Base-by-base conservation (phyloP, 306 rosid genomes). In the Vigna angularis region DNA sequence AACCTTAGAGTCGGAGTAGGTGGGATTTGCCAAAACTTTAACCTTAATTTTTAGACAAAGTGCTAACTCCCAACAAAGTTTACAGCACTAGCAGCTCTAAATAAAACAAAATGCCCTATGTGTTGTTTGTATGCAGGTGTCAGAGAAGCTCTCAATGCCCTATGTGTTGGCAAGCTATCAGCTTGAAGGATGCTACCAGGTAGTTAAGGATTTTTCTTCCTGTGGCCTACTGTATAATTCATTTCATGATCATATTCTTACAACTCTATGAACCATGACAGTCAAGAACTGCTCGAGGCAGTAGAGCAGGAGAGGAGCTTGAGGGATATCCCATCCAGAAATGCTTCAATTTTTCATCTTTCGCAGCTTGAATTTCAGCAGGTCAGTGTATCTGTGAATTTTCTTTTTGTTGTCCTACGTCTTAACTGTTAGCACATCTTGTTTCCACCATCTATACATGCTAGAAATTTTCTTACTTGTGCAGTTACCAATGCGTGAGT, bases 121-220 rank as follows among this genome's bases (percentile, higher is more conserved):
- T 81, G 32, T 50, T 65, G 64, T 75, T 47, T 77, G 45, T 73
- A 90, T 74, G 44, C 68, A 90, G 98, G 98, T 89, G 94, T 83
- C 98, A 93, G 70, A 82, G 96, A 86, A 93, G 96, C 63, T 89
- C 98, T 13, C 91, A 89, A 50, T 93, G 98, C 76, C 98, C 98
- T 17, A 89, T 90, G 94, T 93, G 98, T 82, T 93, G 91, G 98
- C 98, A 83, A 72, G 38, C 86, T 76, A 73, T 93, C 79, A 82
- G 91, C 88, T 66, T 93, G 84, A 93, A 88, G 87, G 98, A 93
- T 82, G 86, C 90, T 15, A 76, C 79, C 79, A 93, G 98, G 98
- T 93, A 84, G 26, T 3, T 30, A 18, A 82, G 64, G 42, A 22
- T 48, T 63, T 58, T 75, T 45, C 16, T 56, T 72, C 44, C 22